phyloP scores from a whole-genome alignment of 2,329 filamentous ascomycete genomes.

The Neoascochyta sp. region DNA sequence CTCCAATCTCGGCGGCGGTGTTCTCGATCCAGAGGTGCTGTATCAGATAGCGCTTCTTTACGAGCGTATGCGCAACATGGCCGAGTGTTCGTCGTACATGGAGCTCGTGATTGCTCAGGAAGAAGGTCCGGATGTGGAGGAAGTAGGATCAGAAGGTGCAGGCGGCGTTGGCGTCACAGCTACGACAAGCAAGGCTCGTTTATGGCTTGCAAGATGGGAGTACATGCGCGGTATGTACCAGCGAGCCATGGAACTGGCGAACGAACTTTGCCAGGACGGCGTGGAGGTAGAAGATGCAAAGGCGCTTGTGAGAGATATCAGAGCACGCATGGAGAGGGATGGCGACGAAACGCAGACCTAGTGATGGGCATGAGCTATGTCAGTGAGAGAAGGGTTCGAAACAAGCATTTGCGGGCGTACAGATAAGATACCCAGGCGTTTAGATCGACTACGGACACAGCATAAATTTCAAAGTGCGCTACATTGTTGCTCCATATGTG shows the following conservation, averaged over 20 bases:
- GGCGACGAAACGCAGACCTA: slow-evolving; percentile 10
- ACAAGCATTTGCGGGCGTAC: slow-evolving; percentile 7
- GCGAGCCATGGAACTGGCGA: slow-evolving; percentile 74
- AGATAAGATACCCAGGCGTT: slow-evolving; percentile 10
- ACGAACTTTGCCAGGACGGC: slow-evolving; percentile 91
- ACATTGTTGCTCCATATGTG: no score
- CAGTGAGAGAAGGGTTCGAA: not conserved
- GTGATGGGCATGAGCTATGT: not conserved
- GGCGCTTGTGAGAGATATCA: slow-evolving; percentile 80
- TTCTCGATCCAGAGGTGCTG: slow-evolving; percentile 86
- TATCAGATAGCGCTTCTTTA: slow-evolving; percentile 88
- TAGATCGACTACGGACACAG: no score
- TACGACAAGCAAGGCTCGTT: slow-evolving; percentile 84
- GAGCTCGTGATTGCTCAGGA: slow-evolving; percentile 92
- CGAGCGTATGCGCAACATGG: slow-evolving; percentile 71
- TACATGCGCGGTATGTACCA: slow-evolving; percentile 72
- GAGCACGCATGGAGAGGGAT: slow-evolving; percentile 63
- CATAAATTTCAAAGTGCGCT: no score
- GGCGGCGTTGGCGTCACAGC: slow-evolving; percentile 79
- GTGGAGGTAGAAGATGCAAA: slow-evolving; percentile 97
- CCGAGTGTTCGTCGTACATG: slow-evolving; percentile 89
- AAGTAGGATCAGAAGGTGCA: slow-evolving; percentile 38
- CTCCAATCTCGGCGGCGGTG: slow-evolving; percentile 43
- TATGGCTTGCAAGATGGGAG: slow-evolving; percentile 87
- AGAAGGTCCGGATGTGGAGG: slow-evolving; percentile 57